phyloP scores from a whole-genome alignment of 345 rosid species.

The Salix suchowensis region DNA sequence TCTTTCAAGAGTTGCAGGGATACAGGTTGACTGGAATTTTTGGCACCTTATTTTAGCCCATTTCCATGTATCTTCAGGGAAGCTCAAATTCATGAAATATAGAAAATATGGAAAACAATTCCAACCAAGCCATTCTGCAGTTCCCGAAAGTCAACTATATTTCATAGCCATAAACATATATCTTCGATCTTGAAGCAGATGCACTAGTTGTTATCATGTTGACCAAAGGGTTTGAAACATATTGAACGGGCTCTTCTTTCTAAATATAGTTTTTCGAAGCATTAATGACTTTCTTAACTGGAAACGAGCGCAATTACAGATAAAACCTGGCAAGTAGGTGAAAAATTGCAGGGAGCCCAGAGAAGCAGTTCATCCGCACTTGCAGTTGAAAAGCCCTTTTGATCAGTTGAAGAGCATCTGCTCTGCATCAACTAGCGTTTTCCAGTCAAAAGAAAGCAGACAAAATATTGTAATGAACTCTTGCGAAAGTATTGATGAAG shows the following conservation, averaged over 20 bases:
- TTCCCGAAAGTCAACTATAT: background rate
- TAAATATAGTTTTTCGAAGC: background rate
- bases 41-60: background rate
- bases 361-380: background rate
- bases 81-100: background rate
- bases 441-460: background rate
- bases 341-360: background rate
- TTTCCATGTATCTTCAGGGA: background rate
- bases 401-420: background rate
- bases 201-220: background rate
- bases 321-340: background rate
- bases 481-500: background rate
- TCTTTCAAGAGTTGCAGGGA: background rate
- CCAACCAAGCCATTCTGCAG: background rate
- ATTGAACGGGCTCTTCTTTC: background rate
- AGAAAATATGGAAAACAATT: background rate
- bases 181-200: background rate
- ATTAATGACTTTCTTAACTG: background rate
- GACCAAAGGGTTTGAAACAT: background rate
- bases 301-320: background rate
- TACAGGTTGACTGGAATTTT: background rate
- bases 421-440: constrained; percentile 2
- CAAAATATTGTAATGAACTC: background rate
- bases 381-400: background rate
- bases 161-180: background rate